These are phyloP conservation scores for Collybiopsis confluens DNA, from an alignment of 768 basidiomycete species.

Conservation along the genomic window DNA sequence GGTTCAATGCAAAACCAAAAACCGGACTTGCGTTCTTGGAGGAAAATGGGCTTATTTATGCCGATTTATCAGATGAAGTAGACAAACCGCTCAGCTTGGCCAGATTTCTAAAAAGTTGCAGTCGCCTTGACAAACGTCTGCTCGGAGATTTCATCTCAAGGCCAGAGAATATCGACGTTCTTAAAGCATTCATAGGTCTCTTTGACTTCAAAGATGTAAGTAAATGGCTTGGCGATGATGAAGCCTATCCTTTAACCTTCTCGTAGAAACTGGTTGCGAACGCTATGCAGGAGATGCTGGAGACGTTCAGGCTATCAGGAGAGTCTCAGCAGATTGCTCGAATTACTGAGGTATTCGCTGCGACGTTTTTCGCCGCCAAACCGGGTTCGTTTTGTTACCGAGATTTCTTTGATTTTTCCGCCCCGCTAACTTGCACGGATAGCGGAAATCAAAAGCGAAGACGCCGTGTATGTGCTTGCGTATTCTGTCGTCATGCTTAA, in stretches of 20 bases:
- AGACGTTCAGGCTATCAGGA: conserved; percentile 91
- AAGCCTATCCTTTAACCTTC: not conserved
- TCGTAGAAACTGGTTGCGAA: conserved; percentile 89
- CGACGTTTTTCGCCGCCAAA: conserved; percentile 79
- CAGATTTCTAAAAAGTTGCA: conserved; percentile 77
- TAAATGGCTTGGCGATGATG: conserved; percentile 8
- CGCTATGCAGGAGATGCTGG: conserved; percentile 91
- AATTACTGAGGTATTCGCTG: conserved; percentile 93
- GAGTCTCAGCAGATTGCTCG: conserved; percentile 91
- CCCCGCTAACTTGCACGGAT: not conserved
- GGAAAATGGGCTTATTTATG: conserved; percentile 85
- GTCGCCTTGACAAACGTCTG: conserved; percentile 85
- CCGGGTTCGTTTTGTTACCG: conserved; percentile 62
- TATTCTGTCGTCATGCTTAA: conserved; percentile 98
- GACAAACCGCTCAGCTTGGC: conserved; percentile 72
- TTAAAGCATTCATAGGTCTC: conserved; percentile 82
- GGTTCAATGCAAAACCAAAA: conserved; percentile 94
- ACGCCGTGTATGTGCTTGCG: conserved; percentile 90
- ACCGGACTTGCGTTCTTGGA: conserved; percentile 86
- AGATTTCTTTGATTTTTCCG: not conserved
- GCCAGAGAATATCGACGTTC: conserved; percentile 78
- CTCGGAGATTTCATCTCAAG: conserved; percentile 91
- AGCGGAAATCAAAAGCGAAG: conserved; percentile 89
- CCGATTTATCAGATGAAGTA: conserved; percentile 50
- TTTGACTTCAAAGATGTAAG: conserved; percentile 88